Evolutionary conservation across 2,329 filamentous ascomycete genomes (phyloP).

Genomic region (Plenodomus biglobosus): DNA sequence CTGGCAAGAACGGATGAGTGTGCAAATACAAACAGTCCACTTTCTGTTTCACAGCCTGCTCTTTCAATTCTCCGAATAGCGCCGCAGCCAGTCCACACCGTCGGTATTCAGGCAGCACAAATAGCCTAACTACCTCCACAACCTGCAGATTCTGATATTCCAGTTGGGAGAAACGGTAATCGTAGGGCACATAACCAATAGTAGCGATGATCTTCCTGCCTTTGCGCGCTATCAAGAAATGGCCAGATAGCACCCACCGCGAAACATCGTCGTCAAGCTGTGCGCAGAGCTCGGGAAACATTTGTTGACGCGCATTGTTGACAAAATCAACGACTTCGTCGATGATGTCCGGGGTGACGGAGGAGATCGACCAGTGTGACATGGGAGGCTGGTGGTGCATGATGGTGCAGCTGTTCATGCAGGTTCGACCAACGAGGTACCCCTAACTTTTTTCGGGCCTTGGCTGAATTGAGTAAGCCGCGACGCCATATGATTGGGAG

Average conservation of each 20-base stretch:
- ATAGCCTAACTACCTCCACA: slow-evolving; percentile 18
- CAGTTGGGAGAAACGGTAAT: slow-evolving; percentile 4
- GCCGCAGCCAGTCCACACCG: slow-evolving; percentile 12
- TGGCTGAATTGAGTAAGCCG: background rate
- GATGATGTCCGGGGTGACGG: slow-evolving; percentile 1
- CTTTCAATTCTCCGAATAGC: slow-evolving; percentile 5
- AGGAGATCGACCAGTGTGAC: slow-evolving; percentile 6
- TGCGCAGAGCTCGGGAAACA: slow-evolving; percentile 1
- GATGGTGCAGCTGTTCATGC: background rate
- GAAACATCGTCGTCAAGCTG: slow-evolving; percentile 1
- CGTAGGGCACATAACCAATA: slow-evolving; percentile 8
- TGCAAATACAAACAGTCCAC: slow-evolving; percentile 19
- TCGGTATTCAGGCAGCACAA: slow-evolving; percentile 10
- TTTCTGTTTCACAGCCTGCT: slow-evolving; percentile 3
- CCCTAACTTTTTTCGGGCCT: background rate
- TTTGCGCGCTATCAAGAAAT: slow-evolving; percentile 4
- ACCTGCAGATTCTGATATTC: background rate
- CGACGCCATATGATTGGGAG: background rate
- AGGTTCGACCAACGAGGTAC: slow-evolving; percentile 1
- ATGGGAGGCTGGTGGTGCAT: background rate
- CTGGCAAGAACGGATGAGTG: slow-evolving; percentile 18
- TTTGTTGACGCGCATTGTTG: slow-evolving; percentile 5
- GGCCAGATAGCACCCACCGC: slow-evolving; percentile 2
- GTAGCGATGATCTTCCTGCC: slow-evolving; percentile 2
- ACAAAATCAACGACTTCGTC: slow-evolving; percentile 6